phyloP scores from a whole-genome alignment of 352 stramenopile species.

The Pythium monospermum region DNA sequence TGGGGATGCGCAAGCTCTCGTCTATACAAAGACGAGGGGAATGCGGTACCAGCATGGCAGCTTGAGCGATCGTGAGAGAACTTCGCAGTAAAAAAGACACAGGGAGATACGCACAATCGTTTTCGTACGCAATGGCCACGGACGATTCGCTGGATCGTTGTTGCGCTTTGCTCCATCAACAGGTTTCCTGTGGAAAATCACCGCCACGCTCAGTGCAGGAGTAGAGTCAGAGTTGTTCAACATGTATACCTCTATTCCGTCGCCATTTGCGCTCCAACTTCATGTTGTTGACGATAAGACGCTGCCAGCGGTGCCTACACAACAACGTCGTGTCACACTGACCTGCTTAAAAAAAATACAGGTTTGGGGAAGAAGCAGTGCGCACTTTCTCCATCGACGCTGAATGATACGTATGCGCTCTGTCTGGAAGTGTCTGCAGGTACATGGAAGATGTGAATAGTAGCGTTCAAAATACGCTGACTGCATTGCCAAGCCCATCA shows the following conservation, averaged over 20 bases:
- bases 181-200: conserved; percentile 11
- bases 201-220: background rate
- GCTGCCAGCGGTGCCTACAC: conserved; percentile 23
- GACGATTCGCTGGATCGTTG: conserved; percentile 41
- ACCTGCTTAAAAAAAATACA: too few species aligned
- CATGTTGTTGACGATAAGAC: conserved; percentile 17
- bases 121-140: conserved; percentile 35
- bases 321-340: too few species aligned
- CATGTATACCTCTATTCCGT: conserved; percentile 23
- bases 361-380: too few species aligned
- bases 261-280: conserved; percentile 30
- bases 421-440: conserved; percentile 7
- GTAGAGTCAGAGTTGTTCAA: background rate
- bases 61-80: too few species aligned
- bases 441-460: too few species aligned
- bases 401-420: conserved; percentile 20
- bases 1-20: too few species aligned
- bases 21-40: too few species aligned
- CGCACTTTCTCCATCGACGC: conserved; percentile 22
- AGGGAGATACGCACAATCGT: background rate
- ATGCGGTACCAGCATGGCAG: too few species aligned
- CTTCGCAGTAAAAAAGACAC: too few species aligned
- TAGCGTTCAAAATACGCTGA: background rate
- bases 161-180: conserved; percentile 28
- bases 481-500: background rate